These are phyloP conservation scores for Pyrenula aspistea DNA, from an alignment of 495 filamentous ascomycete species.

Conservation along the genomic window DNA sequence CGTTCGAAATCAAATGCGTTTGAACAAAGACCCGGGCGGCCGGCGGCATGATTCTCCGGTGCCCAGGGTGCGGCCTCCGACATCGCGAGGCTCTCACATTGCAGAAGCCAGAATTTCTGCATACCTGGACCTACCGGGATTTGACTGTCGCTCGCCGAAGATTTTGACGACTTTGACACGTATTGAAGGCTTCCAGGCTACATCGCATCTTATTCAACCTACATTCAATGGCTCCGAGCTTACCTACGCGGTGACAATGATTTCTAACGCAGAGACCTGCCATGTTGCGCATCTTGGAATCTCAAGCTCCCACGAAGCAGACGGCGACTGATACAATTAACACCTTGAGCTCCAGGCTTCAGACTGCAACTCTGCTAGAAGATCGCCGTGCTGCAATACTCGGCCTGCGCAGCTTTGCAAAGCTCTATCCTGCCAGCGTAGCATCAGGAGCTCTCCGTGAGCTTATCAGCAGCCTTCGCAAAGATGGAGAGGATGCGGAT, in stretches of 20 bases:
- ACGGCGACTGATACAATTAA: conserved; percentile 89
- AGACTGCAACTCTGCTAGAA: conserved; percentile 80
- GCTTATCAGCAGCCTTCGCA: conserved; percentile 71
- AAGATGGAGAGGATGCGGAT: conserved; percentile 92
- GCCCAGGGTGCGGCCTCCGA: not conserved
- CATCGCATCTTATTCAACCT: too few relatives aligned
- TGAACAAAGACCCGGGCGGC: not conserved
- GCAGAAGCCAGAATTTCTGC: too few relatives aligned
- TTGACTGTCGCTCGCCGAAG: too few relatives aligned
- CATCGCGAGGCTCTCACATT: not conserved
- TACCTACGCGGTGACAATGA: not conserved
- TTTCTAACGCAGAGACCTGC: conserved; percentile 10
- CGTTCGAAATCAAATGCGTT: too few relatives aligned
- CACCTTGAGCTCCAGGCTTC: conserved; percentile 72
- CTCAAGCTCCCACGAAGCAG: conserved; percentile 88
- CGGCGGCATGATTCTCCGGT: not conserved
- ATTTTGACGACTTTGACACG: too few relatives aligned
- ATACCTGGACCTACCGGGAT: too few relatives aligned
- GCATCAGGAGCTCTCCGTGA: conserved; percentile 79
- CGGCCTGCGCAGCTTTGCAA: conserved; percentile 88
- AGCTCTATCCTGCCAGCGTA: conserved; percentile 91
- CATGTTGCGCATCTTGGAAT: conserved; percentile 80
- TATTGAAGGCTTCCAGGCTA: too few relatives aligned
- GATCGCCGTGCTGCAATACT: conserved; percentile 88
- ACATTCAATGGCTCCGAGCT: not conserved